These are phyloP conservation scores for Kwoniella sp. DNA, from an alignment of 768 basidiomycete genomes.

Conservation along the genomic window DNA sequence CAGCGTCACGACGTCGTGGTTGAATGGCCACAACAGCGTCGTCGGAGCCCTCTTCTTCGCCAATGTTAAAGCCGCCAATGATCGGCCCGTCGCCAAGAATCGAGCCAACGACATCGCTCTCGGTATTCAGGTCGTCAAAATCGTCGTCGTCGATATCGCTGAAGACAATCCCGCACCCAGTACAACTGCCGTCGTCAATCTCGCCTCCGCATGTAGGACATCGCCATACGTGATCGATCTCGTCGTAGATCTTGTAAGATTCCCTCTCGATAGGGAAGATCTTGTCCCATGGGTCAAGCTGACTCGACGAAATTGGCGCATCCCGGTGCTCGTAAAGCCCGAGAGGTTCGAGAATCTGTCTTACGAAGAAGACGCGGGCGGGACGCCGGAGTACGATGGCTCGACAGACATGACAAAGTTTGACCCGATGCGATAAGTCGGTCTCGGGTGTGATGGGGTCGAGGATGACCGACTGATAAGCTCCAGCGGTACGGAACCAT, in stretches of 20 bases:
- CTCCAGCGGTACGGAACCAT: constrained; percentile 40
- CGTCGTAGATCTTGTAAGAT: constrained; percentile 33
- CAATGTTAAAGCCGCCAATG: constrained; percentile 1
- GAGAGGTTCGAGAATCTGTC: constrained; percentile 40
- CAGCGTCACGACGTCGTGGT: neutral
- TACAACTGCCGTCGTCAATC: constrained; percentile 30
- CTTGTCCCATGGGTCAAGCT: constrained; percentile 39
- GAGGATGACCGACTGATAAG: constrained; percentile 26
- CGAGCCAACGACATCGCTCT: constrained; percentile 3
- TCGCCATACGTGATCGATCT: constrained; percentile 25
- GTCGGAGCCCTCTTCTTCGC: neutral
- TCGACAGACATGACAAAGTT: constrained; percentile 48
- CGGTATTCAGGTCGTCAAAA: constrained; percentile 19
- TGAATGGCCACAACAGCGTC: neutral
- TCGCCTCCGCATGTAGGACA: constrained; percentile 41
- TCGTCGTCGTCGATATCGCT: constrained; percentile 29
- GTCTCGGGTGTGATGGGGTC: constrained; percentile 16
- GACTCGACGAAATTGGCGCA: constrained; percentile 20
- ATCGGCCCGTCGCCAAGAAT: constrained; percentile 6
- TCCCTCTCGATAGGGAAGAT: constrained; percentile 39
- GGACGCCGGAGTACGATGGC: constrained; percentile 37
- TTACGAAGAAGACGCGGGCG: constrained; percentile 34
- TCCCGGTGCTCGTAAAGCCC: constrained; percentile 25
- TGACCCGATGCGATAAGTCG: constrained; percentile 40
- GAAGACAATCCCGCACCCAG: constrained; percentile 33